Evolutionary conservation across 495 filamentous ascomycete genomes (phyloP).

Genomic region (Amniculicola lignicola): DNA sequence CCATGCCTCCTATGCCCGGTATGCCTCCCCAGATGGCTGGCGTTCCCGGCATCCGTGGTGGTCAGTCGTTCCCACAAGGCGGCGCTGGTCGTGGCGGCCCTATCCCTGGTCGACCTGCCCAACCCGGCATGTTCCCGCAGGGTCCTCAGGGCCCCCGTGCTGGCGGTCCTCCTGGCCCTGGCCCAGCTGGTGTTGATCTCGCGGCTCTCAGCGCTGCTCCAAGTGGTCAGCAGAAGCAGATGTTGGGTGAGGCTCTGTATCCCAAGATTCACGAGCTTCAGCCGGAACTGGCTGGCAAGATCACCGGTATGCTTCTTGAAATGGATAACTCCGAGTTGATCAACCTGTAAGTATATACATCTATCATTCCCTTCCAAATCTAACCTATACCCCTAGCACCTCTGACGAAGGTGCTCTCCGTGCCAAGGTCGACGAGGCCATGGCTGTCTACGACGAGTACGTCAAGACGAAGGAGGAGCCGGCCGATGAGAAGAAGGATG

Average conservation of each 20-base stretch:
- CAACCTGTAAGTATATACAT: slow-evolving; percentile 73
- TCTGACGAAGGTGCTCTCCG: slow-evolving; percentile 86
- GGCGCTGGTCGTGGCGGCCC: slow-evolving; percentile 26
- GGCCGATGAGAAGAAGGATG: slow-evolving; percentile 27
- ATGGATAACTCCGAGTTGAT: slow-evolving; percentile 96
- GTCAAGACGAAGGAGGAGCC: slow-evolving; percentile 70
- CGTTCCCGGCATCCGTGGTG: slow-evolving; percentile 63
- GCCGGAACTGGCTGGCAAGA: slow-evolving; percentile 95
- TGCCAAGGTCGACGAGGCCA: slow-evolving; percentile 93
- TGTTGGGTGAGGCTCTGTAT: slow-evolving; percentile 94
- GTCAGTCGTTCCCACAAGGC: slow-evolving; percentile 24
- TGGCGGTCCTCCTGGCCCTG: slow-evolving; percentile 43
- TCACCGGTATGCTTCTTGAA: slow-evolving; percentile 98
- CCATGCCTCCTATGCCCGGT: slow-evolving; percentile 67
- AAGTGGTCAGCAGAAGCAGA: slow-evolving; percentile 85
- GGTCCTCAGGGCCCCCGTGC: slow-evolving; percentile 51
- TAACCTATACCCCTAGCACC: slow-evolving; percentile 54
- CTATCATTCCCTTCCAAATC: slow-evolving; percentile 35
- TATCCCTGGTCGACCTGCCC: slow-evolving; percentile 25
- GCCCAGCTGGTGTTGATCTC: slow-evolving; percentile 45
- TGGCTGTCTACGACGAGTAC: slow-evolving; percentile 97
- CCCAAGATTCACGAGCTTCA: slow-evolving; percentile 94
- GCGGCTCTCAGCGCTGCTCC: slow-evolving; percentile 54
- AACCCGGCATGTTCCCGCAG: slow-evolving; percentile 11
- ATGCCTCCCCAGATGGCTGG: slow-evolving; percentile 61